Evolutionary conservation across 768 basidiomycete genomes (phyloP).

Genomic region (Rubroboletus pulcherrimus): DNA sequence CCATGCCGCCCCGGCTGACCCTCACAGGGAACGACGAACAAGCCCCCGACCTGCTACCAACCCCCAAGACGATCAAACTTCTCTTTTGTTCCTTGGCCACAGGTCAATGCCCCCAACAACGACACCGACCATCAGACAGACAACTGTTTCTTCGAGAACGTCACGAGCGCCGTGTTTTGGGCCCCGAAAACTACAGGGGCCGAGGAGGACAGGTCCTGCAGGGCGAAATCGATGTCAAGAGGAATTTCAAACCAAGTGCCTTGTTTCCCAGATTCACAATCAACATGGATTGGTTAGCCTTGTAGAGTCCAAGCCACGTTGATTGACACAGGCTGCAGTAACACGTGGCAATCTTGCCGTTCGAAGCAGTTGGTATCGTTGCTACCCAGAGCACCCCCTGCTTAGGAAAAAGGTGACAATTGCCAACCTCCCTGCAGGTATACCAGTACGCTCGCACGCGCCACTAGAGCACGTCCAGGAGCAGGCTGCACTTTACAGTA

Average conservation of each 20-base stretch:
- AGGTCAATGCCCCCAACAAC: constrained; percentile 44
- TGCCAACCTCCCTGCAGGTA: constrained; percentile 37
- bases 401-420: constrained; percentile 40
- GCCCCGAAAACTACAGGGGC: constrained; percentile 20
- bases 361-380: constrained; percentile 42
- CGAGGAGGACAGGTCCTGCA: constrained; percentile 36
- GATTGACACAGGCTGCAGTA: constrained; percentile 33
- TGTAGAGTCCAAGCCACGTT: background rate
- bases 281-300: constrained; percentile 32
- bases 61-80: constrained; percentile 38
- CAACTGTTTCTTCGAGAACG: constrained; percentile 41
- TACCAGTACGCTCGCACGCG: constrained; percentile 41
- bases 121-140: constrained; percentile 38
- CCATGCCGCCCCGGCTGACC: constrained; percentile 46
- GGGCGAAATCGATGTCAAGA: constrained; percentile 49
- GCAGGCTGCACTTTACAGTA: constrained; percentile 45
- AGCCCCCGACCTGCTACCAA: constrained; percentile 47
- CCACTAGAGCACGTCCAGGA: constrained; percentile 49
- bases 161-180: constrained; percentile 51
- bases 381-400: constrained; percentile 26
- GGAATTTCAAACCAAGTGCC: constrained; percentile 40
- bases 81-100: constrained; percentile 46
- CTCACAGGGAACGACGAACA: constrained; percentile 42
- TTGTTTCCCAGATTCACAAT: constrained; percentile 44
- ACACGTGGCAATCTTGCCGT: constrained; percentile 38